phyloP scores from a whole-genome alignment of 192 early-diverging fungal species.

The Entrophospora sp. region DNA sequence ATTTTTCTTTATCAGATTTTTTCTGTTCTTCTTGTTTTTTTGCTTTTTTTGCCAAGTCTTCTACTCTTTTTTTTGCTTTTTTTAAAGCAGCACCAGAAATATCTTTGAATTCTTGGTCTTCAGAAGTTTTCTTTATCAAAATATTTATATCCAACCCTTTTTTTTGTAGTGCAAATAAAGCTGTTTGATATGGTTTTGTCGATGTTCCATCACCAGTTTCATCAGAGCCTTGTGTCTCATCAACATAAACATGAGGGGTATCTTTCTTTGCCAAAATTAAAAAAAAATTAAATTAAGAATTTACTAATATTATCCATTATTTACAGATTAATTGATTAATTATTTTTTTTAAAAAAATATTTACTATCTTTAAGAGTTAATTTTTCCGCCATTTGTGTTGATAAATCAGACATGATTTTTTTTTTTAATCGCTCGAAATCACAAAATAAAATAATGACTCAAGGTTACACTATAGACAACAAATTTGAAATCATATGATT shows the following conservation, averaged over 20 bases:
- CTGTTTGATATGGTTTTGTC: slow-evolving; percentile 69
- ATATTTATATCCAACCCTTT: slow-evolving; percentile 48
- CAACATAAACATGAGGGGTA: slow-evolving; percentile 72
- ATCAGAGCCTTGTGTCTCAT: slow-evolving; percentile 80
- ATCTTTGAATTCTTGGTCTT: slow-evolving; percentile 62
- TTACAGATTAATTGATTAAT: too few species aligned
- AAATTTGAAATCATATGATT: too few species aligned
- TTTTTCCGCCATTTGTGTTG: too few species aligned
- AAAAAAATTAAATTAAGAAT: too few species aligned
- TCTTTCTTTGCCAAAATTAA: too few species aligned
- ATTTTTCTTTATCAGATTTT: slow-evolving; percentile 57
- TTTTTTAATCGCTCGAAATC: too few species aligned
- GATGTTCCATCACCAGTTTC: slow-evolving; percentile 65
- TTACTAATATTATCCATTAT: too few species aligned
- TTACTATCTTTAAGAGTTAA: too few species aligned
- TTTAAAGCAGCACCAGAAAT: slow-evolving; percentile 87
- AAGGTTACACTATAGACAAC: too few species aligned
- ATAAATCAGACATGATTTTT: too few species aligned
- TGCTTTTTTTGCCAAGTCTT: slow-evolving; percentile 58
- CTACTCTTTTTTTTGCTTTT: slow-evolving; percentile 75
- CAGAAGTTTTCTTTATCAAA: slow-evolving; percentile 59
- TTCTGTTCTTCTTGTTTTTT: slow-evolving; percentile 76
- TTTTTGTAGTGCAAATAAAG: slow-evolving; percentile 59
- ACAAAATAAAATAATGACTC: too few species aligned
- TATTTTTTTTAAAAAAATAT: too few species aligned